phyloP scores from a whole-genome alignment of 1,284 basidiomycete genomes.

The Rhizopogon hawkerae region DNA sequence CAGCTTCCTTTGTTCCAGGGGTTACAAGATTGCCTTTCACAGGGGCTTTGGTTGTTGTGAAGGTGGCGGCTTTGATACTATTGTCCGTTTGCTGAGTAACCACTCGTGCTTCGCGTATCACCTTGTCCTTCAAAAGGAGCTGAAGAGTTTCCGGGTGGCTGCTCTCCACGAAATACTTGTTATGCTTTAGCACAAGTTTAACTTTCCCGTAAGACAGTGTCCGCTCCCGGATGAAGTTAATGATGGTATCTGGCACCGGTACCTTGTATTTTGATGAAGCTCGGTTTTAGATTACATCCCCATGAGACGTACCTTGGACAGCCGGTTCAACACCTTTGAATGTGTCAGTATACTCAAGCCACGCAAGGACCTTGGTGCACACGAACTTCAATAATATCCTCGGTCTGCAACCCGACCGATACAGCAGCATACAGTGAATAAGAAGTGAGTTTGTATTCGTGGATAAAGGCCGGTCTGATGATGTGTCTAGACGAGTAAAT shows the following conservation, averaged over 20 bases:
- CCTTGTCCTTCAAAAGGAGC: constrained; percentile 73
- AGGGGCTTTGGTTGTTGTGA: constrained; percentile 78
- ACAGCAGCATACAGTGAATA: constrained; percentile 98
- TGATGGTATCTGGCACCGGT: constrained; percentile 79
- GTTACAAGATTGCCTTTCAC: constrained; percentile 75
- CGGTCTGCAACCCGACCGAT: constrained; percentile 94
- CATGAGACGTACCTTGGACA: constrained; percentile 62
- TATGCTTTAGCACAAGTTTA: constrained; percentile 93
- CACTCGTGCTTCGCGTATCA: constrained; percentile 77
- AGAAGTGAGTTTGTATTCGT: constrained; percentile 98
- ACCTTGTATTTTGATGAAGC: constrained; percentile 42
- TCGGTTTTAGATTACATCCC: not conserved
- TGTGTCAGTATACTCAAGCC: constrained; percentile 14
- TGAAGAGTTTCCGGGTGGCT: constrained; percentile 88
- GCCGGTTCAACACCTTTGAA: constrained; percentile 67
- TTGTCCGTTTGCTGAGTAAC: constrained; percentile 53
- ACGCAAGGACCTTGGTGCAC: constrained; percentile 18
- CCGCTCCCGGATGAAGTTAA: constrained; percentile 79
- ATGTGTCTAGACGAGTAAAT: constrained; percentile 23
- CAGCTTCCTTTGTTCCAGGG: constrained; percentile 71
- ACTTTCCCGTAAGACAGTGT: constrained; percentile 95
- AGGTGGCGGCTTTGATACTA: constrained; percentile 68
- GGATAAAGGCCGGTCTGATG: constrained; percentile 89
- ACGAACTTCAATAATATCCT: constrained; percentile 96
- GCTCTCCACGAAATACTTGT: constrained; percentile 93